Conservation (phyloP, 108 stramenopile genomes). For the Fistulifera pelliculosa region DNA sequence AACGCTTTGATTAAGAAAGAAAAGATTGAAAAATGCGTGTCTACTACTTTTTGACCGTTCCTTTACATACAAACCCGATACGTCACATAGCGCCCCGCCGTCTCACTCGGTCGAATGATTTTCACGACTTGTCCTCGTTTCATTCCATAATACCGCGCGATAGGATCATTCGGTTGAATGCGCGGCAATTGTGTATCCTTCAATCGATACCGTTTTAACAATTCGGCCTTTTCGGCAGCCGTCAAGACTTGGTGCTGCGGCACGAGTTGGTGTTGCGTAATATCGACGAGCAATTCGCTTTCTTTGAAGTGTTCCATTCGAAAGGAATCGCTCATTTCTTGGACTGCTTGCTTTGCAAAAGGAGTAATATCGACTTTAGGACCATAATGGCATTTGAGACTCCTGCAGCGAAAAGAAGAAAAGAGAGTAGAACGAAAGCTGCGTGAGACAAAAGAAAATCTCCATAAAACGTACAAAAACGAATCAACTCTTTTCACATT, state of each 20-base stretch:
- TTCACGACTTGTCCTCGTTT: slow-evolving; percentile 95
- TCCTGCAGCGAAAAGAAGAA: neutral
- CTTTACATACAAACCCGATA: slow-evolving; percentile 95
- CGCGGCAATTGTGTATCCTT: slow-evolving; percentile 97
- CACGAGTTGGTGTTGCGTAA: slow-evolving; percentile 95
- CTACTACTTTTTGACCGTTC: too few relatives aligned
- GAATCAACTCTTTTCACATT: too few relatives aligned
- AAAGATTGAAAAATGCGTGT: too few relatives aligned
- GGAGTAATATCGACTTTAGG: slow-evolving; percentile 85
- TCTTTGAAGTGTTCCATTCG: slow-evolving; percentile 97
- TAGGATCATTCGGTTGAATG: slow-evolving; percentile 97
- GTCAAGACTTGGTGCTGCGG: slow-evolving; percentile 90
- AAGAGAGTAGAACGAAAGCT: neutral
- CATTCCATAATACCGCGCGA: slow-evolving; percentile 98
- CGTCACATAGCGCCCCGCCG: slow-evolving; percentile 98
- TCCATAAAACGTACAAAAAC: too few relatives aligned
- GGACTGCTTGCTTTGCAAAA: slow-evolving; percentile 88
- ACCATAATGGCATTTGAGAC: slow-evolving; percentile 36
- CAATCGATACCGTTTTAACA: slow-evolving; percentile 93
- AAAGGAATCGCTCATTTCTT: slow-evolving; percentile 82
- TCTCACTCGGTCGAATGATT: slow-evolving; percentile 97
- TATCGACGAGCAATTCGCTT: slow-evolving; percentile 95
- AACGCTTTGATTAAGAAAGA: too few relatives aligned
- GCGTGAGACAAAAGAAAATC: too few relatives aligned
- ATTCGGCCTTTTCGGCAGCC: slow-evolving; percentile 86